A percentile compares a stretch with the other conserved stretches of the same genome.
Evolutionary conservation across 2,329 filamentous ascomycete genomes (phyloP).

Genomic region (Shiraia sp.): DNA sequence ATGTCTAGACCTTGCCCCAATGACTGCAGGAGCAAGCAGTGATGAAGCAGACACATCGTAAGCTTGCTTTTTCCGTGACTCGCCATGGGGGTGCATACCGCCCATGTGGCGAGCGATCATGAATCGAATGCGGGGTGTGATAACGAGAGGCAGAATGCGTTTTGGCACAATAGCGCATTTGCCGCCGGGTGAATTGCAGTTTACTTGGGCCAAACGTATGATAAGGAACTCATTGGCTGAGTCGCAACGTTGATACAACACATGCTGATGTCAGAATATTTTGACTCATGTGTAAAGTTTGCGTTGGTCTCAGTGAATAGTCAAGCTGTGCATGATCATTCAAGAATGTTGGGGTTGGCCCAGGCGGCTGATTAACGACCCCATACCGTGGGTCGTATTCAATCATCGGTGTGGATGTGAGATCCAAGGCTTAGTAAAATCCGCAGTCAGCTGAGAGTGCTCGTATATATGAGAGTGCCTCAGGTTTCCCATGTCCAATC

Average conservation of each 20-base stretch:
- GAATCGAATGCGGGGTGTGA: constrained; percentile 7
- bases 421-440: constrained; percentile 16
- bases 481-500: constrained; percentile 9
- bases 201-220: constrained; percentile 7
- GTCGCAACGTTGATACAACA: constrained; percentile 1
- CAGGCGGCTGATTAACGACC: constrained; percentile 22
- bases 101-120: constrained; percentile 15
- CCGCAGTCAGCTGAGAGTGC: constrained; percentile 10
- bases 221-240: constrained; percentile 9
- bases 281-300: constrained; percentile 2
- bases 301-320: constrained; percentile 7
- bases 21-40: constrained; percentile 15
- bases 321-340: constrained; percentile 15
- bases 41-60: constrained; percentile 7
- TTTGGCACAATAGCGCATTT: constrained; percentile 7
- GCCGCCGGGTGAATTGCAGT: constrained; percentile 17
- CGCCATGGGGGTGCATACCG: constrained; percentile 10
- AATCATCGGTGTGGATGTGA: constrained; percentile 22
- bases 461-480: constrained; percentile 18
- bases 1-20: constrained; percentile 13
- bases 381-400: constrained; percentile 14
- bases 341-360: constrained; percentile 19
- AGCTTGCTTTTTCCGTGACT: constrained; percentile 20
- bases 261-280: constrained; percentile 25
- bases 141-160: constrained; percentile 10